phyloP scores from a whole-genome alignment of 148 eudicot species.

The Rhododendron ferrugineum region DNA sequence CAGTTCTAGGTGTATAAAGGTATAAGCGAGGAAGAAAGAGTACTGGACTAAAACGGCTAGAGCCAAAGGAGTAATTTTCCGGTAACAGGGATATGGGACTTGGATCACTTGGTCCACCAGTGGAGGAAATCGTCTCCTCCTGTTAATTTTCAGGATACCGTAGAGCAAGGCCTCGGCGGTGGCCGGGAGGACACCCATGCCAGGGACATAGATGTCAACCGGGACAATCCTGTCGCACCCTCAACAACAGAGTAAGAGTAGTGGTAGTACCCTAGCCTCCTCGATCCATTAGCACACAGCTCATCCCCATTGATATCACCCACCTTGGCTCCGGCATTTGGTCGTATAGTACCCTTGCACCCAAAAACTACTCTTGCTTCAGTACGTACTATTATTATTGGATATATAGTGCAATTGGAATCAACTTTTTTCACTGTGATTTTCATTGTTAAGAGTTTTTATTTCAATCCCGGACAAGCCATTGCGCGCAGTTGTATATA shows the following conservation, averaged over 20 bases:
- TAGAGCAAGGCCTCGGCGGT: slow-evolving; percentile 32
- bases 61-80: background rate
- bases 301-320: too few species aligned
- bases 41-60: background rate
- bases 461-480: too few species aligned
- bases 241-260: too few species aligned
- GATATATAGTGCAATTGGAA: background rate
- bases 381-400: background rate
- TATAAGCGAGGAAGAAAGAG: background rate
- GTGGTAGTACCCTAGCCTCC: too few species aligned
- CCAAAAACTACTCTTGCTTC: background rate
- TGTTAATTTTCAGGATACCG: slow-evolving; percentile 83
- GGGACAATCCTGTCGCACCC: too few species aligned
- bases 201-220: slow-evolving; percentile 19
- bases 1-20: background rate
- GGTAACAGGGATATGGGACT: background rate
- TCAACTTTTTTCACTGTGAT: background rate
- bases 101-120: slow-evolving; percentile 81
- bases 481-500: too few species aligned
- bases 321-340: slow-evolving; percentile 99
- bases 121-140: slow-evolving; percentile 91
- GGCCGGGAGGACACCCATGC: background rate
- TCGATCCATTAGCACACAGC: too few species aligned
- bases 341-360: slow-evolving; percentile 66
- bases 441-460: too few species aligned